Base-by-base conservation (phyloP, 768 basidiomycete genomes). In the Crepidotus variabilis region DNA sequence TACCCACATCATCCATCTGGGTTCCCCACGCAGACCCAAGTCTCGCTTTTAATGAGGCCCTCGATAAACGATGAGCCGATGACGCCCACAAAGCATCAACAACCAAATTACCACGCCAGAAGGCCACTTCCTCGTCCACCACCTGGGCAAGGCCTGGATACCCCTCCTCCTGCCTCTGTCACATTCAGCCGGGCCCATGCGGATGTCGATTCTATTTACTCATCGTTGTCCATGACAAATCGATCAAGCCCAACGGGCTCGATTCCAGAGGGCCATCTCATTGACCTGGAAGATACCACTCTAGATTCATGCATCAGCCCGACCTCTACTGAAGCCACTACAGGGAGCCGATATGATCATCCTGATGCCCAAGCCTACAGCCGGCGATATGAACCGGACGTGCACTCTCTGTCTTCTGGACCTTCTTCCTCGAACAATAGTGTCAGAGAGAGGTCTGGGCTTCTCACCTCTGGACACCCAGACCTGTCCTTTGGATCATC, bases 41-140 rank as follows among this genome's bases (percentile, higher is more conserved):
- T 48, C 50, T 24, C 35, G 23, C 28, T n/a, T 47, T 23, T 59
- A 18, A 20, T 51, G 6, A 54, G 51, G 28, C 24, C 58, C 11
- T 34, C 57, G 20, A 54, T 58, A 33, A 28, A 56, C 23, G 63
- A 65, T 50, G 67, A 69, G n/a, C 63, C 70, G 2, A 61, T 63
- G 60, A 64, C 63, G 13, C 68, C 65, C 2, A 65, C 62, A 8
- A 68, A 73, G 10, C 77, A 72, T 3, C 39, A 20, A 43, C 39
- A 43, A 16, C 39, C 39, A 20, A 3, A 14, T 54, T 83, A 83
- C 64, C 85, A 84, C 61, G 72, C 74, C 22, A 81, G 84, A 3
- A 67, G 84, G 35, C 84, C 84, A 34, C 72, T 86, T n/a, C 84
- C 84, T 6, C 75, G 70, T 20, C 71, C 71, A 14, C 77, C 78